These are phyloP conservation scores for Ceratopteris richardii DNA, from an alignment of 75 land plant genomes.

Conservation along the genomic window DNA sequence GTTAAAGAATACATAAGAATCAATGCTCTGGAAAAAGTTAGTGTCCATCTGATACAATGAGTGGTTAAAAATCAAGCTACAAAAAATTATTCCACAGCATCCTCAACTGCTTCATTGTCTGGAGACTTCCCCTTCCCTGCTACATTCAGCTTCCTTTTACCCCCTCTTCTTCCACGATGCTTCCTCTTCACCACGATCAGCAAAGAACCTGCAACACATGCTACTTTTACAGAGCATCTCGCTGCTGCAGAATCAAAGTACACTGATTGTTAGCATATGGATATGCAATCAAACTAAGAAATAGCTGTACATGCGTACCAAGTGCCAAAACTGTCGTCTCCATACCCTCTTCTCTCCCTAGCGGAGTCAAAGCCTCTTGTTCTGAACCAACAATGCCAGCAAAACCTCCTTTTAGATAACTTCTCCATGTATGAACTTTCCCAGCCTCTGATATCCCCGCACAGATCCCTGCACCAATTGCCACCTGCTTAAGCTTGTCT, in stretches of 20 bases:
- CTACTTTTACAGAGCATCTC: slow-evolving; percentile 14
- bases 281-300: background rate
- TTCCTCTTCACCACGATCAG: slow-evolving; percentile 27
- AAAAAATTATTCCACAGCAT: too few species aligned
- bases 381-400: slow-evolving; percentile 24
- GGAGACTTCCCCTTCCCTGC: background rate
- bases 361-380: slow-evolving; percentile 23
- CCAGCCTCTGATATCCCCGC: slow-evolving; percentile 30
- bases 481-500: slow-evolving; percentile 25
- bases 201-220: slow-evolving; percentile 36
- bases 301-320: slow-evolving; percentile 10
- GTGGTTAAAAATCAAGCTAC: too few species aligned
- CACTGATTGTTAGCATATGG: background rate
- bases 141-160: slow-evolving; percentile 5
- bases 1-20: too few species aligned
- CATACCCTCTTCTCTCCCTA: slow-evolving; percentile 20
- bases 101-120: slow-evolving; percentile 1
- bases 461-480: slow-evolving; percentile 36
- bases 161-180: slow-evolving; percentile 16
- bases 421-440: slow-evolving; percentile 35
- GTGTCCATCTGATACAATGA: too few species aligned
- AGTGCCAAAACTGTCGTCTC: slow-evolving; percentile 19
- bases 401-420: slow-evolving; percentile 26
- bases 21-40: too few species aligned
- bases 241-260: slow-evolving; percentile 16